A percentile compares a stretch with the other conserved stretches of the same genome.
phyloP scores from a whole-genome alignment of 1,284 basidiomycete species.

The Rhodotorula mucilaginosa region DNA sequence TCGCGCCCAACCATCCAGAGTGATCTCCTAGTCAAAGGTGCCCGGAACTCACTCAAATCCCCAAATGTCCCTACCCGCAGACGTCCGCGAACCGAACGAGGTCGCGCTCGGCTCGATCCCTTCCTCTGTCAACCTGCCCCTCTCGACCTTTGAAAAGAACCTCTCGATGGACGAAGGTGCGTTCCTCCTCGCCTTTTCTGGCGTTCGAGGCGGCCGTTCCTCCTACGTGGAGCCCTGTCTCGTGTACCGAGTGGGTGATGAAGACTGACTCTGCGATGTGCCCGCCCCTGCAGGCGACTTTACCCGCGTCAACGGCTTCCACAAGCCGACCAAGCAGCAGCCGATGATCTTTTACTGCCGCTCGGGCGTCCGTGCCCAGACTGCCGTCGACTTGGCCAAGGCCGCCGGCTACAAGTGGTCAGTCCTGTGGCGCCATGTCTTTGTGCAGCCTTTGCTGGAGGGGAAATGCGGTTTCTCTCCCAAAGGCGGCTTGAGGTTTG shows the following conservation, averaged over 20 bases:
- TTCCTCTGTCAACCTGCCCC: conserved; percentile 87
- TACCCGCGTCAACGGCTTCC: conserved; percentile 65
- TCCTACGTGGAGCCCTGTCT: no score
- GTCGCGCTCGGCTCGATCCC: conserved; percentile 93
- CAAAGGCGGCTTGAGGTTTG: no score
- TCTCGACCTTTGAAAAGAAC: conserved; percentile 71
- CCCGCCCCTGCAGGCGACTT: conserved; percentile 45
- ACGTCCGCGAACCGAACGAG: conserved; percentile 92
- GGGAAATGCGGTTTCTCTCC: no score
- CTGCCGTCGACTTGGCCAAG: conserved; percentile 79
- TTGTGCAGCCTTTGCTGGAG: not conserved
- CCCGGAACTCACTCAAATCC: not conserved
- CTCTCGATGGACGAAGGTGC: conserved; percentile 60
- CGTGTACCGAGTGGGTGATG: no score
- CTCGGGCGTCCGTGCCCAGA: conserved; percentile 78
- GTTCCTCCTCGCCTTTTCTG: no score
- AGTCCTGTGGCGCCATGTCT: conserved; percentile 43
- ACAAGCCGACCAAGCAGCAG: conserved; percentile 71
- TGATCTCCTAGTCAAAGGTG: not conserved
- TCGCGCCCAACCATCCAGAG: not conserved
- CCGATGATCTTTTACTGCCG: conserved; percentile 93
- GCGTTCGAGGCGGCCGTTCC: no score
- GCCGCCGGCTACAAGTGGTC: conserved; percentile 81
- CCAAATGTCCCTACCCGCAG: conserved; percentile 38
- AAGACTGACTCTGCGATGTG: no score